phyloP scores from a whole-genome alignment of 306 rosid species.

The Prunus campanulata region DNA sequence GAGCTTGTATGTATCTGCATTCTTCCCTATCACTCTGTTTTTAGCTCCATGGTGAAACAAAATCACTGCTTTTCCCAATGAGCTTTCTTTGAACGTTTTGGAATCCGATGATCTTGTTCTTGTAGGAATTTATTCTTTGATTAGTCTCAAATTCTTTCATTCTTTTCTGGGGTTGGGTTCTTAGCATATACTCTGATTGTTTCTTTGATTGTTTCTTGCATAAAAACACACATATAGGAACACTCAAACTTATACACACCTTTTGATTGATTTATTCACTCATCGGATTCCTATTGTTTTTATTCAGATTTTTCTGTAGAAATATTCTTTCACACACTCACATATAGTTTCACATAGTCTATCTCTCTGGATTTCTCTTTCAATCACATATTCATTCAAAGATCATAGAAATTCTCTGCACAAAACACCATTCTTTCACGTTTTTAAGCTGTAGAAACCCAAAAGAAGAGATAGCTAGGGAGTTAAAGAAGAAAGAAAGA shows the following conservation, averaged over 20 bases:
- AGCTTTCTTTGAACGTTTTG: constrained; percentile 54
- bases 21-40: constrained; percentile 29
- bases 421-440: constrained; percentile 16
- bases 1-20: constrained; percentile 63
- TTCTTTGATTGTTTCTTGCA: constrained; percentile 30
- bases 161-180: constrained; percentile 51
- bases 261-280: constrained; percentile 40
- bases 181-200: constrained; percentile 30
- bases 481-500: constrained; percentile 20
- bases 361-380: constrained; percentile 41
- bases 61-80: constrained; percentile 43
- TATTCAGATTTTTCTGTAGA: not conserved
- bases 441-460: constrained; percentile 16
- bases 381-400: constrained; percentile 12
- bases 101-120: constrained; percentile 97
- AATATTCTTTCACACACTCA: constrained; percentile 52
- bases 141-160: constrained; percentile 67
- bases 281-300: constrained; percentile 87
- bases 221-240: constrained; percentile 52
- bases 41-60: constrained; percentile 27
- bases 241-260: constrained; percentile 42
- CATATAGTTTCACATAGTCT: constrained; percentile 31
- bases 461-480: constrained; percentile 35
- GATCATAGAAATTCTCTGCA: constrained; percentile 7
- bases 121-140: constrained; percentile 34